phyloP scores from a whole-genome alignment of 2,329 filamentous ascomycete genomes.

The Hymenoscyphus infarciens region DNA sequence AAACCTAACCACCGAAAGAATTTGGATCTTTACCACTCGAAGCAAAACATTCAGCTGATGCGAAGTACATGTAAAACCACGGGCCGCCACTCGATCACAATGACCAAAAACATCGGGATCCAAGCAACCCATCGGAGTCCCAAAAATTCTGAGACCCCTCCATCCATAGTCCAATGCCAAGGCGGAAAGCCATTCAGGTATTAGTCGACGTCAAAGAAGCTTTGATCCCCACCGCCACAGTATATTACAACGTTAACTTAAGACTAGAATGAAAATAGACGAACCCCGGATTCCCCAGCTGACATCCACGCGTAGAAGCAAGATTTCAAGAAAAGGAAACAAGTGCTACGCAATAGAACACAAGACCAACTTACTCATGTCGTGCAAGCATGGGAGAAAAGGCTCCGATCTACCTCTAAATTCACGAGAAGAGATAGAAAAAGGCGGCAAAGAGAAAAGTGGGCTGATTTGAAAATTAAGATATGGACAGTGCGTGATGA shows the following conservation, averaged over 20 bases:
- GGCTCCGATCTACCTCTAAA: not conserved
- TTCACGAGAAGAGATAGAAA: not conserved
- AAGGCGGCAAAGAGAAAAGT: no score
- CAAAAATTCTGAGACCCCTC: not conserved
- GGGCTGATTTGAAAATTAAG: no score
- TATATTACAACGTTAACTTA: not conserved
- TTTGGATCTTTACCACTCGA: not conserved
- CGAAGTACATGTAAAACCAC: not conserved
- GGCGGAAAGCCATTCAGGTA: not conserved
- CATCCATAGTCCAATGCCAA: not conserved
- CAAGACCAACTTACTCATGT: not conserved
- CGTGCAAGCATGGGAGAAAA: not conserved
- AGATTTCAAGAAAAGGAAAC: not conserved
- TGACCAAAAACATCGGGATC: not conserved
- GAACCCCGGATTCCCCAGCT: not conserved
- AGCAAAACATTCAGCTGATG: not conserved
- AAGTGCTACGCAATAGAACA: not conserved
- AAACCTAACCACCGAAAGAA: not conserved
- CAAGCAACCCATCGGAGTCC: not conserved
- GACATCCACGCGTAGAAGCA: not conserved
- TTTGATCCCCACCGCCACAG: not conserved
- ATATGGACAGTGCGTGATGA: no score
- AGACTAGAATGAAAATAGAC: not conserved
- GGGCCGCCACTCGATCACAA: not conserved
- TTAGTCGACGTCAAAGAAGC: not conserved